These are phyloP conservation scores for Fusarium sp. DNA, from an alignment of 2,329 filamentous ascomycete genomes.

Conservation along the genomic window DNA sequence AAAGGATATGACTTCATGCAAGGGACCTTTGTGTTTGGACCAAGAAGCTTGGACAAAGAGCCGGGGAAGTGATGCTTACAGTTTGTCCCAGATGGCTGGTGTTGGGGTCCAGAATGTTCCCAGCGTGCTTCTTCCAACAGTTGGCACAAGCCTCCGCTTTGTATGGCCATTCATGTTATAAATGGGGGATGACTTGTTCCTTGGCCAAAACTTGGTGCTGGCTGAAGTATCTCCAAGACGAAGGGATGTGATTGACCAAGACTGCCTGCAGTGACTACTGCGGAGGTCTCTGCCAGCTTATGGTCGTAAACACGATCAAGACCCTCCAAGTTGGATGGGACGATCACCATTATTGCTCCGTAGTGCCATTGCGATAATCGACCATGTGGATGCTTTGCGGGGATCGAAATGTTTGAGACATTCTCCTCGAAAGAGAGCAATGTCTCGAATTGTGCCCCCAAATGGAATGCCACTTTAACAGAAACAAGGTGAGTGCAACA, in stretches of 20 bases:
- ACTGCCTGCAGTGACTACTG: neutral
- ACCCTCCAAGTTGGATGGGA: neutral
- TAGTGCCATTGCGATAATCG: slow-evolving; percentile 1
- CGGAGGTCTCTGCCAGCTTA: neutral
- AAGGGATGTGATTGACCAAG: neutral
- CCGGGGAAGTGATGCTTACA: neutral
- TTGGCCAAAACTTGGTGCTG: neutral
- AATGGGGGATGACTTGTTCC: neutral
- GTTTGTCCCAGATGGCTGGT: neutral
- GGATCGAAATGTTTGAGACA: neutral
- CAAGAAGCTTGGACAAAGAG: neutral
- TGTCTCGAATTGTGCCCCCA: neutral
- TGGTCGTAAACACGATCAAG: neutral
- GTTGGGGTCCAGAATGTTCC: neutral
- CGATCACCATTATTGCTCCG: neutral
- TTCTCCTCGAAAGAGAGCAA: neutral
- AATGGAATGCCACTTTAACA: neutral
- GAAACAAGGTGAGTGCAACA: neutral
- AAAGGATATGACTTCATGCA: neutral
- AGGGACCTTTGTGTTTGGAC: neutral
- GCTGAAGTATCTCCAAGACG: neutral
- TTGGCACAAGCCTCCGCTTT: neutral
- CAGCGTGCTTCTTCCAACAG: neutral
- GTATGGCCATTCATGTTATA: neutral
- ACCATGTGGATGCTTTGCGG: neutral